Conservation (phyloP, 306 rosid genomes). For the Parietaria judaica region DNA sequence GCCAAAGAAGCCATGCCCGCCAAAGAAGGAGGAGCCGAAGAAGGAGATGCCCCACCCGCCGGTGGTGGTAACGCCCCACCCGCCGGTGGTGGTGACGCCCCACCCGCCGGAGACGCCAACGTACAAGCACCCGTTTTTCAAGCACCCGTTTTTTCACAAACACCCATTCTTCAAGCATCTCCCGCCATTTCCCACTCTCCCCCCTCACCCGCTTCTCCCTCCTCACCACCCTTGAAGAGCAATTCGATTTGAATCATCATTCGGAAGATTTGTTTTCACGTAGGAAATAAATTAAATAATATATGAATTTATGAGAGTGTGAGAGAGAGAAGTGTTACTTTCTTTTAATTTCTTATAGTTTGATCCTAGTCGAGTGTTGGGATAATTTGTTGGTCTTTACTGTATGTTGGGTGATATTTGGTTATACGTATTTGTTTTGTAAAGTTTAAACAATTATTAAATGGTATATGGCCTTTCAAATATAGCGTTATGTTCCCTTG, state of each 20-base stretch:
- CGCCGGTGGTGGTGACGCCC: conserved; percentile 10
- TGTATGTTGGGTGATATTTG: not conserved
- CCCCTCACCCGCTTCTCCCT: conserved; percentile 27
- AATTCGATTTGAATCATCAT: not conserved
- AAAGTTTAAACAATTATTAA: not conserved
- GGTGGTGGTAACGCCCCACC: not conserved
- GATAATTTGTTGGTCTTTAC: not conserved
- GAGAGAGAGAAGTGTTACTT: not conserved
- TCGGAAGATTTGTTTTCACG: not conserved
- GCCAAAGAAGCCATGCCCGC: not conserved
- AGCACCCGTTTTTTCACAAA: conserved; percentile 6
- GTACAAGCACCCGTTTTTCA: conserved; percentile 8
- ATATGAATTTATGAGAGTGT: not conserved
- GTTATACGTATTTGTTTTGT: not conserved
- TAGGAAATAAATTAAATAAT: not conserved
- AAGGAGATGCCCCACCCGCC: conserved; percentile 4
- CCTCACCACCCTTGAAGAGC: conserved; percentile 31
- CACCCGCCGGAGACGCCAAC: conserved; percentile 14
- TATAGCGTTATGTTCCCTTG: not conserved
- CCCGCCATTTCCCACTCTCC: conserved; percentile 42
- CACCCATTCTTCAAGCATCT: conserved; percentile 26
- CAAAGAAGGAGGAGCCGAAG: conserved; percentile 2
- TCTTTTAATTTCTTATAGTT: not conserved
- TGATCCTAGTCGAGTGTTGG: conserved; percentile 1
- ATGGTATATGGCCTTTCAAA: not conserved